Conservation (phyloP, 352 stramenopile species). For the Phytopythium oedochilum region DNA sequence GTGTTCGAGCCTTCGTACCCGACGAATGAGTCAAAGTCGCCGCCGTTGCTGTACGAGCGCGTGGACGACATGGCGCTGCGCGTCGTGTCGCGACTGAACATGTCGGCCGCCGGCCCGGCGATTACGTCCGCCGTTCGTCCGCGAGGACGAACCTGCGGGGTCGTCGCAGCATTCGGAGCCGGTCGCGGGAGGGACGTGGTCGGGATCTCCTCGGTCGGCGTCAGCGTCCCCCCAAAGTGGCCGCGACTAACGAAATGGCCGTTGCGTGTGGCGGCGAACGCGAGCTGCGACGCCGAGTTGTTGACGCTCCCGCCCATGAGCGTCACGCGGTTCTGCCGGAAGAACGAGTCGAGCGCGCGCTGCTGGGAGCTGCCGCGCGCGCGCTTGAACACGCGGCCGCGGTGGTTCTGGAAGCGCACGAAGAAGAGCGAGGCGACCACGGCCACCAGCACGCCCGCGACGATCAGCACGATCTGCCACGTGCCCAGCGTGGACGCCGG, state of each 20-base stretch:
- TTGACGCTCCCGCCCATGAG: conserved; percentile 16
- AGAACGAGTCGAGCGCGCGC: conserved; percentile 47
- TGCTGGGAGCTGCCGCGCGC: conserved; percentile 31
- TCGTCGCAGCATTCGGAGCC: conserved; percentile 7
- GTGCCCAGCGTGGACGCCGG: conserved; percentile 19
- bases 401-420: conserved; percentile 34
- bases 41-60: conserved; percentile 12
- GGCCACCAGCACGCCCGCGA: conserved; percentile 35
- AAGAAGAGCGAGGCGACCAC: conserved; percentile 57
- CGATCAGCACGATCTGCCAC: conserved; percentile 36
- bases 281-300: conserved; percentile 9
- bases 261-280: conserved; percentile 4
- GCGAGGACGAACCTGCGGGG: neutral
- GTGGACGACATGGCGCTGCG: conserved; percentile 22
- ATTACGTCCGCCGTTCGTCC: conserved; percentile 13
- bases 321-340: conserved; percentile 39
- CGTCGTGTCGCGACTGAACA: conserved; percentile 14
- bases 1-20: conserved; percentile 3
- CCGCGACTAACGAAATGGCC: too few relatives aligned
- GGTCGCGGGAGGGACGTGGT: conserved; percentile 16
- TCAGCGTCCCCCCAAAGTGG: conserved; percentile 23
- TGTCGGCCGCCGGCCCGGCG: conserved; percentile 9
- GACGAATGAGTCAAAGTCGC: conserved; percentile 25
- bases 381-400: conserved; percentile 18
- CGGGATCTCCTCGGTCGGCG: conserved; percentile 27